Conservation (phyloP, 1,284 basidiomycete genomes). For the Apiotrichum laibachii region DNA sequence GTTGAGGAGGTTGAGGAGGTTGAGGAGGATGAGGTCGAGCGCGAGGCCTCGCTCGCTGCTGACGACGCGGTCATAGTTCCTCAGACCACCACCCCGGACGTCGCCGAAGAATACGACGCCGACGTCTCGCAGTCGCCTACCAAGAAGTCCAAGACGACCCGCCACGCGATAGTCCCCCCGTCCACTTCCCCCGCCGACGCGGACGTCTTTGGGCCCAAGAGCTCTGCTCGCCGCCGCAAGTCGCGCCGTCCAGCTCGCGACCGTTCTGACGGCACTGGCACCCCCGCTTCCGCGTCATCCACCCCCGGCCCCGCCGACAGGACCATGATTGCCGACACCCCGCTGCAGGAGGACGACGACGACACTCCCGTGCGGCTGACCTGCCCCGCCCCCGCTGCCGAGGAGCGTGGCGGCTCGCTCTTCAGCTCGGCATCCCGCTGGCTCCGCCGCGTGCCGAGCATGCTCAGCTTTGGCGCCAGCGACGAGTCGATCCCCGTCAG, state of each 20-base stretch:
- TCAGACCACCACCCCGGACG: not conserved
- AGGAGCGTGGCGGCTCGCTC: not conserved
- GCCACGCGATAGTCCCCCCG: slow-evolving; percentile 9
- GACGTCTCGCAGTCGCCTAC: slow-evolving; percentile 13
- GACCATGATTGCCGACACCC: not conserved
- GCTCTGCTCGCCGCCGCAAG: slow-evolving; percentile 2
- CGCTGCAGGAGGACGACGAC: not conserved
- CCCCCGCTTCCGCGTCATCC: not conserved
- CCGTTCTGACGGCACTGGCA: not conserved
- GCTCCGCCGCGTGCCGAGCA: not conserved
- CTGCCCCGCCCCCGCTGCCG: not conserved
- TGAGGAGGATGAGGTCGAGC: not conserved
- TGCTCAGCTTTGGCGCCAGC: not conserved
- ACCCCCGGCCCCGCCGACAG: not conserved
- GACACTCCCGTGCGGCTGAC: not conserved
- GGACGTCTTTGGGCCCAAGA: slow-evolving; percentile 39
- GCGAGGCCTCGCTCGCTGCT: no score
- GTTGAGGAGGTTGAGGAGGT: not conserved
- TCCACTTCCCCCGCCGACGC: slow-evolving; percentile 8
- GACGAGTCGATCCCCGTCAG: not conserved
- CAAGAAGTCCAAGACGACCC: not conserved
- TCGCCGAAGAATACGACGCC: slow-evolving; percentile 16
- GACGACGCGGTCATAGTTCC: not conserved
- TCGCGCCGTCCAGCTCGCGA: not conserved
- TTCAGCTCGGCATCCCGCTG: not conserved